phyloP scores from a whole-genome alignment of 768 basidiomycete genomes.

The Trametes maxima region DNA sequence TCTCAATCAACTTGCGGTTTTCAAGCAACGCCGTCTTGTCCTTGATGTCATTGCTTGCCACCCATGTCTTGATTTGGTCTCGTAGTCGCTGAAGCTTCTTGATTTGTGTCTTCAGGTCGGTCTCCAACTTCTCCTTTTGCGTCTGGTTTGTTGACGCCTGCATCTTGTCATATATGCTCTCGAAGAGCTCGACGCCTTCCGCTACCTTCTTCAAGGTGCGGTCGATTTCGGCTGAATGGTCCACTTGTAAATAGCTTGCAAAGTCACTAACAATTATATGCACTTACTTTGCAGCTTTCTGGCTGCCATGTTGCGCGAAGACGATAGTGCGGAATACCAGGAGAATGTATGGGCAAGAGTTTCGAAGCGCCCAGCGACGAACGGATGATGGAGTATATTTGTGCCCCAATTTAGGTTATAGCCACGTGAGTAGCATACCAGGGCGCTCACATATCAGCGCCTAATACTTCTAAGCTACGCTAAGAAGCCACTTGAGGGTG shows the following conservation, averaged over 20 bases:
- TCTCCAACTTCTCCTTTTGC: constrained; percentile 98
- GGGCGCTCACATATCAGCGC: background rate
- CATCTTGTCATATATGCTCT: constrained; percentile 98
- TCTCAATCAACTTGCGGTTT: constrained; percentile 95
- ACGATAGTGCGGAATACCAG: constrained; percentile 21
- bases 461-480: background rate
- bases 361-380: constrained; percentile 15
- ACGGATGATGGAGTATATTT: constrained; percentile 20
- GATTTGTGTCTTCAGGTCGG: constrained; percentile 96
- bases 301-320: constrained; percentile 70
- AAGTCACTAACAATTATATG: background rate
- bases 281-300: constrained; percentile 82
- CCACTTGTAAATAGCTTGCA: background rate
- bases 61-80: constrained; percentile 95
- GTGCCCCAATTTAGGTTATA: constrained; percentile 15
- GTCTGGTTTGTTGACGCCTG: constrained; percentile 93
- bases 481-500: no score
- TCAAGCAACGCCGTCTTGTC: constrained; percentile 93
- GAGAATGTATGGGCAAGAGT: constrained; percentile 22
- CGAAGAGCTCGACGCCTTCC: constrained; percentile 94
- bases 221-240: constrained; percentile 91
- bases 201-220: constrained; percentile 96
- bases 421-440: constrained; percentile 13
- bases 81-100: constrained; percentile 88
- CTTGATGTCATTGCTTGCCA: constrained; percentile 97